Evolutionary conservation across 2,329 filamentous ascomycete species (phyloP), one percentile per base, ranked within the genome.

Genomic region (Pseudogymnoascus sp.): DNA sequence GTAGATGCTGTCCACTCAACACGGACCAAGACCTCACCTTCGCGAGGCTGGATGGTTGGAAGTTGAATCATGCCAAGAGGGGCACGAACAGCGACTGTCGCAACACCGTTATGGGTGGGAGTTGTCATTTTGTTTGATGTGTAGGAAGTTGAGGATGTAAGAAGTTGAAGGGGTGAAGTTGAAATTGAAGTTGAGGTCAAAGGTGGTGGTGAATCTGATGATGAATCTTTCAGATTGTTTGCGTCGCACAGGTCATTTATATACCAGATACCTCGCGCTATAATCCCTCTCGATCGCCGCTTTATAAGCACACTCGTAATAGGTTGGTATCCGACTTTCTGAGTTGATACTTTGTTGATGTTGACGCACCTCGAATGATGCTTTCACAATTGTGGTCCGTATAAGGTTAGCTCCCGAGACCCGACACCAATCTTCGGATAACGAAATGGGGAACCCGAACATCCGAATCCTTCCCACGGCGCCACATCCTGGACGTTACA

Each of bases 1-100:
- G 82, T 84, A 1, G 84, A 85, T 2, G 83, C 79, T 1, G 83
- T 84, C 82, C 82, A 88, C 64, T 80, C 74, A 9, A 84, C 80
- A 26, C 76, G 78, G 42, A 88, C 73, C 15, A 80, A 77, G 35
- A 85, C 78, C 71, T 88, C 80, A 37, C 79, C 77, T 33, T 10
- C 42, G 5, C 7, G 23, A 23, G 68, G 68, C 5, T 62, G 26
- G 10, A 68, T 35, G 1, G 70, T 71, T 1, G 75, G 72, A 3
- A 78, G 71, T 61, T 74, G 66, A 7, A 70, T 71, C 21, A 76
- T 64, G 1, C 66, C 69, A 4, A 80, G 72, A 15, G 73, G 73
- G 2, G 69, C 70, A 40, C 76, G 74, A 50, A 74, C 31, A 3
- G 69, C 73, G 9, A 75, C 69, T n/a, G 76, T 78, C 15, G 75